Percentiles rank a stretch among this genome's conserved stretches.
phyloP scores from a whole-genome alignment of 2,329 filamentous ascomycete genomes.

The Tolypocladium sp. region DNA sequence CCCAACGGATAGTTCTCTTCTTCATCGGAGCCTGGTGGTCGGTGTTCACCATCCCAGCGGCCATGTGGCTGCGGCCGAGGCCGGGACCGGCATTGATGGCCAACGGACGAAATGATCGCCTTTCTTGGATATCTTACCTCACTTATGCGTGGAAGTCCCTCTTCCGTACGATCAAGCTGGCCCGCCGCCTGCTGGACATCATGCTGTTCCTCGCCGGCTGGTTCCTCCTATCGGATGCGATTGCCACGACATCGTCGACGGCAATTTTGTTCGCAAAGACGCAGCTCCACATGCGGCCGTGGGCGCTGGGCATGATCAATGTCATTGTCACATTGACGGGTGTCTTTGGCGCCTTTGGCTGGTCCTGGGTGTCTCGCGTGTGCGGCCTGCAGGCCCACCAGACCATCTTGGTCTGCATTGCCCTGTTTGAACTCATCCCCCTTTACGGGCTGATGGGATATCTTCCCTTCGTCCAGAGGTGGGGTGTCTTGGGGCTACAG shows the following conservation, averaged over 20 bases:
- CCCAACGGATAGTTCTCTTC: constrained; percentile 78
- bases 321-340: constrained; percentile 82
- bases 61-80: constrained; percentile 76
- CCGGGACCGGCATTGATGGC: constrained; percentile 72
- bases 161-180: constrained; percentile 68
- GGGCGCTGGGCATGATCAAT: constrained; percentile 83
- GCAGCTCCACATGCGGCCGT: constrained; percentile 78
- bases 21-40: constrained; percentile 90
- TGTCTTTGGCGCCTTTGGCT: constrained; percentile 80
- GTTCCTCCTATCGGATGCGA: constrained; percentile 90
- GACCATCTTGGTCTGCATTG: constrained; percentile 87
- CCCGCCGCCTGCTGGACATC: constrained; percentile 63
- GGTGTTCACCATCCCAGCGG: constrained; percentile 78
- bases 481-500: constrained; percentile 78
- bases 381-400: constrained; percentile 68
- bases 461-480: constrained; percentile 64
- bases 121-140: constrained; percentile 60
- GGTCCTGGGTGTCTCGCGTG: constrained; percentile 67
- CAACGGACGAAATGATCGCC: constrained; percentile 24
- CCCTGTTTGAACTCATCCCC: constrained; percentile 84
- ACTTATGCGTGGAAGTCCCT: constrained; percentile 79
- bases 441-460: constrained; percentile 86
- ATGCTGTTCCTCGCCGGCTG: constrained; percentile 76
- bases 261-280: constrained; percentile 96
- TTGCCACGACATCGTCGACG: constrained; percentile 89